Evolutionary conservation across 1,139 yeast genomes (phyloP).

Genomic region (Kodamaea alishanica): DNA sequence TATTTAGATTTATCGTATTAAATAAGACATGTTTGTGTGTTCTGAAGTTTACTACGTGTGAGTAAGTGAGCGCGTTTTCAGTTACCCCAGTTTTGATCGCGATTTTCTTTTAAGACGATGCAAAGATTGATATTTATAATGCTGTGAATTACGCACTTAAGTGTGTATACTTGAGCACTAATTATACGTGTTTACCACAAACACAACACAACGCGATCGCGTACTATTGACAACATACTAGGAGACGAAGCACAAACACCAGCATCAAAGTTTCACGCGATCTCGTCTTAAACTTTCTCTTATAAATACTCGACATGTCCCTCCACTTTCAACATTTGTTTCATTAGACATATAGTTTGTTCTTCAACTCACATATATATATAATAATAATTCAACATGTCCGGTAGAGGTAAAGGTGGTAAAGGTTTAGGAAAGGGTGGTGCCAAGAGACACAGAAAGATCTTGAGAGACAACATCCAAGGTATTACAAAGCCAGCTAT

Average conservation of each 20-base stretch:
- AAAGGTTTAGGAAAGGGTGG: conserved; percentile 99
- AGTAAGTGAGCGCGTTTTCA: neutral
- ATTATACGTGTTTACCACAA: conserved; percentile 1
- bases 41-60: too few relatives aligned
- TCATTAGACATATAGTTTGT: neutral
- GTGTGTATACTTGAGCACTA: conserved; percentile 9
- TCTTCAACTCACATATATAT: neutral
- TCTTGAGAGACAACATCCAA: conserved; percentile 98
- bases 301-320: neutral
- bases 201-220: conserved; percentile 3
- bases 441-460: conserved; percentile 99
- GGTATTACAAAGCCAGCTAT: conserved; percentile 99
- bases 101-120: too few relatives aligned
- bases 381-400: conserved; percentile 49
- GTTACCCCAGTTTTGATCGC: too few relatives aligned
- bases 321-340: neutral
- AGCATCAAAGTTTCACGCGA: neutral
- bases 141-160: conserved; percentile 9
- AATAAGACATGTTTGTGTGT: neutral
- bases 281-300: neutral
- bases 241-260: conserved; percentile 1
- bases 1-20: neutral
- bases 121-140: conserved; percentile 2
- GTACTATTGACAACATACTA: conserved; percentile 1
- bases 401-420: conserved; percentile 99